phyloP scores from a whole-genome alignment of 805 yeast species.

The Candida morakotiae region DNA sequence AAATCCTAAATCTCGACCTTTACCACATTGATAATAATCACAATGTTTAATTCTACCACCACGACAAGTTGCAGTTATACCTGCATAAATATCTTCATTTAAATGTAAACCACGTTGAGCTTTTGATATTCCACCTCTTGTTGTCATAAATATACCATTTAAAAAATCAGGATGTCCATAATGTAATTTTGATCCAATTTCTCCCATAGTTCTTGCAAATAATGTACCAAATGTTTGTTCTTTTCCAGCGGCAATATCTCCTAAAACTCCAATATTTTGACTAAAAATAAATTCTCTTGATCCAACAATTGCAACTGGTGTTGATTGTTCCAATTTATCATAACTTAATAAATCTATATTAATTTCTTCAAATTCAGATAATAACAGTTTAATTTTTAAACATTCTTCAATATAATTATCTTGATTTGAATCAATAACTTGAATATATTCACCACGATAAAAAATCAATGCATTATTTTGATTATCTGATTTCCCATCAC shows the following conservation, averaged over 20 bases:
- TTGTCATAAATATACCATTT: conserved; percentile 86
- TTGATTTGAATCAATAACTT: conserved; percentile 93
- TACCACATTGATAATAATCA: conserved; percentile 95
- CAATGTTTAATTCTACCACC: conserved; percentile 95
- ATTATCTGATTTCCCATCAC: conserved; percentile 95
- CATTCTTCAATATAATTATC: conserved; percentile 95
- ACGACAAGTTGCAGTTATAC: conserved; percentile 82
- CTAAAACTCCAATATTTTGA: conserved; percentile 86
- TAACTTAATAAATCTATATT: conserved; percentile 49
- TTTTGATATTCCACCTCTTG: conserved; percentile 93
- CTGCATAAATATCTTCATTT: conserved; percentile 95
- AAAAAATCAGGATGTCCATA: conserved; percentile 97
- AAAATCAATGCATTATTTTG: conserved; percentile 86
- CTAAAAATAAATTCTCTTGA: conserved; percentile 94
- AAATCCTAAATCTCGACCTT: conserved; percentile 93
- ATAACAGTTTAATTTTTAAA: conserved; percentile 77
- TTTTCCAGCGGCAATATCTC: conserved; percentile 96
- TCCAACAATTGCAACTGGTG: conserved; percentile 81
- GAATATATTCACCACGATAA: conserved; percentile 91
- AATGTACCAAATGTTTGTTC: conserved; percentile 96
- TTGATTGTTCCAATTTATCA: conserved; percentile 30
- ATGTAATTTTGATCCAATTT: conserved; percentile 91
- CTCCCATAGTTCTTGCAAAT: conserved; percentile 89
- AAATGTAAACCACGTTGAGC: conserved; percentile 91
- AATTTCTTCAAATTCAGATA: conserved; percentile 88